phyloP scores from a whole-genome alignment of 2,329 filamentous ascomycete species.

The Alternaria sp. region DNA sequence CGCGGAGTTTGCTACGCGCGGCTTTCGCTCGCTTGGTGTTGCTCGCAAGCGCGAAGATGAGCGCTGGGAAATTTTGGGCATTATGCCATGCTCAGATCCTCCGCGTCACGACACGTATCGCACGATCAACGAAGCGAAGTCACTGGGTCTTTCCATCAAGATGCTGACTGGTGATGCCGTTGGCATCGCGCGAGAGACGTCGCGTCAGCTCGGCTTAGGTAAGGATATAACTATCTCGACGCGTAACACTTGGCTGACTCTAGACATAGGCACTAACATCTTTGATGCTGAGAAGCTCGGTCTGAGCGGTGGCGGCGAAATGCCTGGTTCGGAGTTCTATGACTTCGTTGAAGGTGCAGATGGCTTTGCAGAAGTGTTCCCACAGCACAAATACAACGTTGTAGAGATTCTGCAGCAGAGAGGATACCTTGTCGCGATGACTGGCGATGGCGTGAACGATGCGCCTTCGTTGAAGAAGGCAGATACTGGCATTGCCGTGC shows the following conservation, averaged over 20 bases:
- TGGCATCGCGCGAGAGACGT: conserved; percentile 90
- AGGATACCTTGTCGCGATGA: conserved; percentile 95
- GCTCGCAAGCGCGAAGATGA: conserved; percentile 84
- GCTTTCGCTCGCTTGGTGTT: conserved; percentile 92
- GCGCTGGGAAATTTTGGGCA: conserved; percentile 89
- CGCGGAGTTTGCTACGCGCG: conserved; percentile 87
- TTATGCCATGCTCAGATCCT: conserved; percentile 93
- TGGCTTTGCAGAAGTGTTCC: conserved; percentile 94
- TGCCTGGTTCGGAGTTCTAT: conserved; percentile 92
- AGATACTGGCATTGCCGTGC: conserved; percentile 94
- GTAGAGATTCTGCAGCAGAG: conserved; percentile 93
- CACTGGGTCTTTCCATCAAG: conserved; percentile 87
- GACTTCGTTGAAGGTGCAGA: conserved; percentile 95
- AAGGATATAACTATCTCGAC: background rate
- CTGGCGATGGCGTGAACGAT: conserved; percentile 94
- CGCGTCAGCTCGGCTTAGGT: conserved; percentile 83
- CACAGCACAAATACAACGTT: conserved; percentile 94
- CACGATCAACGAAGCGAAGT: conserved; percentile 89
- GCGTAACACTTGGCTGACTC: background rate
- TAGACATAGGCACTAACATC: conserved; percentile 72
- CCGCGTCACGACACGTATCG: conserved; percentile 89
- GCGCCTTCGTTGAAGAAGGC: conserved; percentile 92
- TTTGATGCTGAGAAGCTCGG: conserved; percentile 93
- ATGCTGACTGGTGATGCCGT: conserved; percentile 96
- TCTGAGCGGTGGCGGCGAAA: conserved; percentile 87